Conservation (phyloP, 176 grass and related monocot genomes). For the Phoenix dactylifera region DNA sequence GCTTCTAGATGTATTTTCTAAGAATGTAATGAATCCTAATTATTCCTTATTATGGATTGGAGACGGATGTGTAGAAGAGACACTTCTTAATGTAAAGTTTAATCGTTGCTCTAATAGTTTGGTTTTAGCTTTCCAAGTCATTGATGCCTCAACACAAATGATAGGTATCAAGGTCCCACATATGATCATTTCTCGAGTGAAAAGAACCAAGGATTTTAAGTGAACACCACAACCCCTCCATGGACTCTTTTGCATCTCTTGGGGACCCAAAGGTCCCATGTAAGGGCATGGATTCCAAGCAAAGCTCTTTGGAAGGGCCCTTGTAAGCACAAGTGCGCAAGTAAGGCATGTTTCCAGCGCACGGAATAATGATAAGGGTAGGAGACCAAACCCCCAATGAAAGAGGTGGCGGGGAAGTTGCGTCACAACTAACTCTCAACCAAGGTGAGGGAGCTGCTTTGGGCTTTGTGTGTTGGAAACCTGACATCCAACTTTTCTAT, state of each 20-base stretch:
- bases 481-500: slow-evolving; percentile 7
- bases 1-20: no score
- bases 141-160: background rate
- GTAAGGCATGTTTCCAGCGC: background rate
- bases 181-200: background rate
- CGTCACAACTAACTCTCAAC: background rate
- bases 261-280: no score
- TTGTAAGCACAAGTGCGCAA: background rate
- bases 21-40: no score
- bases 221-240: background rate
- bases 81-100: no score
- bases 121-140: background rate
- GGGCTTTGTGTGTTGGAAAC: background rate
- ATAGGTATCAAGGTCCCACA: background rate
- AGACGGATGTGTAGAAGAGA: no score
- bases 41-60: no score
- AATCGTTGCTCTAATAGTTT: no score
- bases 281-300: background rate
- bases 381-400: background rate
- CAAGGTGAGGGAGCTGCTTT: background rate
- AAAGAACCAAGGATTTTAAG: background rate
- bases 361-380: background rate
- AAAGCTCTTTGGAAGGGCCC: background rate
- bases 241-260: background rate
- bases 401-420: background rate